Base-by-base conservation (phyloP, 73 alveolate genomes). In the Uronychia binucleata region DNA sequence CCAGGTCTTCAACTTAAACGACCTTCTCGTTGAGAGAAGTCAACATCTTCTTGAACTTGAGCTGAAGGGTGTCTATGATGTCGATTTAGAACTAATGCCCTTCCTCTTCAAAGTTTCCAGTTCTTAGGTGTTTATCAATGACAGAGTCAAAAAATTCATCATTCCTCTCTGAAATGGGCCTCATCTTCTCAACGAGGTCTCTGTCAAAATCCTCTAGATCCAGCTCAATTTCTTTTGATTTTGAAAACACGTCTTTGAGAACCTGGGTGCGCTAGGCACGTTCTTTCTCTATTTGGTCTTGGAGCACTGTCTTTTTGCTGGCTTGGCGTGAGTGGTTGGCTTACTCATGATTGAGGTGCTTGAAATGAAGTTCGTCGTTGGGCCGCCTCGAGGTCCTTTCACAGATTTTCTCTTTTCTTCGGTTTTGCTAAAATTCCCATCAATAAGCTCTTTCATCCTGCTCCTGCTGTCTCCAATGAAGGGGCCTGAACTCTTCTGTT, bases 141-240 rank as follows among this genome's bases (percentile, higher is more conserved):
- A 75, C 81, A 26, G 57, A 26, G n/a, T 75, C 81, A 75, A 75
- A 75, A 27, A 75, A 75, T 5, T 75, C 58, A 75, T 28, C 57
- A 5, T 75, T 8, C 32, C 30, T 75, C 5, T 75, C 58, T 5
- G 81, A 26, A 1, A 75, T 5, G 25, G 81, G 81, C 30, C 32
- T 75, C n/a, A 75, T 8, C 30, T 75, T 75, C 25, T 75, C 81
- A 28, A 75, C 30, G 11, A 75, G 58, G 29, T 26, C 32, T 75
- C 81, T 75, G 32, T 75, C 81, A 30, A 75, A 75, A 75, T 75
- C 81, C 32, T 75, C 46, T 75, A 75, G 32, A 5, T 75, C 32
- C 31, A 26, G 5, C 27, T 75, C 81, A 26, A 28, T 13, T 32
- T 75, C 81, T 30, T 58, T 75, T 5, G 30, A 35, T 28, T 26